Percentiles rank a stretch among this genome's conserved stretches.
These are phyloP conservation scores for Lumnitzera littorea DNA, from an alignment of 345 rosid genomes.

Conservation along the genomic window DNA sequence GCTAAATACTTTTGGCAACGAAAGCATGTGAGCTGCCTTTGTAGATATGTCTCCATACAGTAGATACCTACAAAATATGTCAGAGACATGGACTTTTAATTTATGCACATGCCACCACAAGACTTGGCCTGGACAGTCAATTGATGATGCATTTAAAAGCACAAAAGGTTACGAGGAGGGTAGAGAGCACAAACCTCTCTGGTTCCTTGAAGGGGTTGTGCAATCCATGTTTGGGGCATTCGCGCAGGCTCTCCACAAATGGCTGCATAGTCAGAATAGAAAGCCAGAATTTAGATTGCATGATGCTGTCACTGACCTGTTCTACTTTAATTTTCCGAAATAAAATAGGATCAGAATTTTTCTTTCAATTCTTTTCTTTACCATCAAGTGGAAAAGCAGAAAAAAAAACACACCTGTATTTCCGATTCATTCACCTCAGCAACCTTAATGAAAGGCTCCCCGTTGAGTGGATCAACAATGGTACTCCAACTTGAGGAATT, in stretches of 20 bases:
- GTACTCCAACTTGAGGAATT: slow-evolving; percentile 56
- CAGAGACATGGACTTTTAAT: background rate
- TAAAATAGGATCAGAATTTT: no score
- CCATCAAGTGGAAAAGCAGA: background rate
- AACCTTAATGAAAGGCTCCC: slow-evolving; percentile 81
- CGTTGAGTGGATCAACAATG: slow-evolving; percentile 86
- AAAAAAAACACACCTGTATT: slow-evolving; percentile 44
- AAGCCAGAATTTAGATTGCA: slow-evolving; percentile 4
- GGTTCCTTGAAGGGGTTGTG: slow-evolving; percentile 98
- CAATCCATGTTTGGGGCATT: slow-evolving; percentile 92
- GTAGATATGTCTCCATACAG: slow-evolving; percentile 83
- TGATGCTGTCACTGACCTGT: background rate
- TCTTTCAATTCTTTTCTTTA: no score
- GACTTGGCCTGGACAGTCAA: background rate
- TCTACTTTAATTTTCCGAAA: no score
- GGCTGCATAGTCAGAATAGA: slow-evolving; percentile 53
- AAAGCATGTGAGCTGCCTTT: slow-evolving; percentile 85
- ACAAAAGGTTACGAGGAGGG: background rate
- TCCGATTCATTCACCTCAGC: slow-evolving; percentile 73
- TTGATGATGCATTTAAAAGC: background rate
- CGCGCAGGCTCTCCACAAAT: slow-evolving; percentile 85
- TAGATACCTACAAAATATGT: slow-evolving; percentile 53
- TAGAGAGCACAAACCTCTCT: slow-evolving; percentile 55
- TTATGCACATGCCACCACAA: no score
- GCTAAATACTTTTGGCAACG: slow-evolving; percentile 59